A percentile compares a stretch with the other conserved stretches of the same genome.
Conservation (phyloP, 2,329 filamentous ascomycete genomes). For the Dactylellina cionopaga region DNA sequence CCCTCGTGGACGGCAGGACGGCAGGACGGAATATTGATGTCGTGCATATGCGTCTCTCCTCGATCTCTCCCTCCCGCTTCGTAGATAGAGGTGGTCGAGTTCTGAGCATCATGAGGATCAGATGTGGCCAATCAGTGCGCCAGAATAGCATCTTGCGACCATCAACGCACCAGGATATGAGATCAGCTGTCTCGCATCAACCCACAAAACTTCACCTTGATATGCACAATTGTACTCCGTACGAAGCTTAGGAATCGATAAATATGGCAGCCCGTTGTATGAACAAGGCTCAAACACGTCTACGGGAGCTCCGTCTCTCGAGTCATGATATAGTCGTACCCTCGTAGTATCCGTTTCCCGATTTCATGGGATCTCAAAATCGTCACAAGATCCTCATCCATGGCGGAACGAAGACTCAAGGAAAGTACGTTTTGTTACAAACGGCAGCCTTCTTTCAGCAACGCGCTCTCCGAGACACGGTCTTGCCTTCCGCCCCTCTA, state of each 20-base stretch:
- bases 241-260: too few relatives aligned
- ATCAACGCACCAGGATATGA: neutral
- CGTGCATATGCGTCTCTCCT: slow-evolving; percentile 2
- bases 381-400: slow-evolving; percentile 5
- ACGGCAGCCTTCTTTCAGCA: neutral
- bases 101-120: neutral
- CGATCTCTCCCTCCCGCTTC: neutral
- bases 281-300: neutral
- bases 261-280: too few relatives aligned
- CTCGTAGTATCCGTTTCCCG: slow-evolving; percentile 5
- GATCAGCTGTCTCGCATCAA: too few relatives aligned
- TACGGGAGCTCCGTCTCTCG: neutral
- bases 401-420: neutral
- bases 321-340: neutral
- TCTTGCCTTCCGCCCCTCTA: neutral
- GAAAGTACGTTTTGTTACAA: neutral
- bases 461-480: slow-evolving; percentile 26
- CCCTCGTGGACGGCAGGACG: slow-evolving; percentile 24
- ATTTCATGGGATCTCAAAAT: slow-evolving; percentile 14
- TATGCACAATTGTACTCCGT: too few relatives aligned
- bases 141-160: neutral
- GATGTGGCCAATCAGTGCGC: neutral
- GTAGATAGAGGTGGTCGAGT: neutral
- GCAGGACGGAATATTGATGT: too few relatives aligned
- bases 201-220: too few relatives aligned